Evolutionary conservation across 352 stramenopile genomes (phyloP).

Genomic region (Thalassiosira pacifica): DNA sequence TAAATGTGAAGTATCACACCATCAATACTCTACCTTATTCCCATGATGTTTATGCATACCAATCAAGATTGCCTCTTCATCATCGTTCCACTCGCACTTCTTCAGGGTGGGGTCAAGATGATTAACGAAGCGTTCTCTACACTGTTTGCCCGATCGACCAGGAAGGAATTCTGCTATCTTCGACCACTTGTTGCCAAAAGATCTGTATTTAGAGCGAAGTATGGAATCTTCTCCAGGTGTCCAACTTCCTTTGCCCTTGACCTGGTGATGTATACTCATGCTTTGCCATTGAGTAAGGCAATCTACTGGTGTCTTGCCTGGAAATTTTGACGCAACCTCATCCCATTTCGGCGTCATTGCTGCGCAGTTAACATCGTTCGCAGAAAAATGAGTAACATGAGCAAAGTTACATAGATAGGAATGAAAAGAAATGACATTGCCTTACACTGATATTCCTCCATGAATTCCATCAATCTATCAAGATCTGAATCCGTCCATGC

Average conservation of each 20-base stretch:
- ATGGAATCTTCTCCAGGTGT: constrained; percentile 83
- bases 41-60: constrained; percentile 78
- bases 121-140: constrained; percentile 95
- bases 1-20: background rate
- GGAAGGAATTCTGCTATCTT: constrained; percentile 87
- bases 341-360: constrained; percentile 70
- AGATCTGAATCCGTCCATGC: background rate
- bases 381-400: background rate
- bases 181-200: constrained; percentile 83
- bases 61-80: constrained; percentile 85
- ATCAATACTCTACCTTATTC: constrained; percentile 51
- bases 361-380: background rate
- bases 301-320: constrained; percentile 74
- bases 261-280: constrained; percentile 72
- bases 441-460: background rate
- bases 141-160: constrained; percentile 94
- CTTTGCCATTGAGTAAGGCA: constrained; percentile 82
- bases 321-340: constrained; percentile 77
- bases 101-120: constrained; percentile 93
- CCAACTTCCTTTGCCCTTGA: constrained; percentile 85
- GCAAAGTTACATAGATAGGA: background rate
- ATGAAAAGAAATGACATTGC: background rate
- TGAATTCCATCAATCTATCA: background rate
- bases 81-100: constrained; percentile 85
- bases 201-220: constrained; percentile 66